phyloP scores from a whole-genome alignment of 2,329 filamentous ascomycete species.

The Pseudodiploospora longispora region DNA sequence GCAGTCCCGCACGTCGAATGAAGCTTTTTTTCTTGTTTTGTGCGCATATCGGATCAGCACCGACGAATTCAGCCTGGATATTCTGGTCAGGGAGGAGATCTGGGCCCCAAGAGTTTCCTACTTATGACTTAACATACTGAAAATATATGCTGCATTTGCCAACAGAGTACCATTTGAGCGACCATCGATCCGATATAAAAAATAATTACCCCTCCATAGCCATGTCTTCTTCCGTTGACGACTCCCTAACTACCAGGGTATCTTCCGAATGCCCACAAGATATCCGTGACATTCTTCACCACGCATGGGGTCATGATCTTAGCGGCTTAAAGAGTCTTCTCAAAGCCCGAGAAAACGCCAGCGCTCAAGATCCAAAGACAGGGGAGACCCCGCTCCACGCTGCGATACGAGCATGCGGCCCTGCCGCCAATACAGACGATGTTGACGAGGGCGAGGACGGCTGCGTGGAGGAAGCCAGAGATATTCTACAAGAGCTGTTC shows the following conservation, averaged over 20 bases:
- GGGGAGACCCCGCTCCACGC: conserved; percentile 85
- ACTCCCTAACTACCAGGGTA: conserved; percentile 46
- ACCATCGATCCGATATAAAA: neutral
- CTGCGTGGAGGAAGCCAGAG: conserved; percentile 51
- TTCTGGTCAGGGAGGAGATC: no score
- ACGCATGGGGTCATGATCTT: conserved; percentile 54
- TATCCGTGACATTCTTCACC: conserved; percentile 42
- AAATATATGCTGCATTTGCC: no score
- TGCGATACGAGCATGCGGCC: conserved; percentile 69
- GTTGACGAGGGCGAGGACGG: conserved; percentile 28
- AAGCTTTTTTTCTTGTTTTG: no score
- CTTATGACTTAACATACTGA: no score
- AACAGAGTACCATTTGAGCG: no score
- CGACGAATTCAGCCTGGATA: no score
- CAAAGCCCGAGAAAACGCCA: conserved; percentile 54
- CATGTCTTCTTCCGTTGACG: conserved; percentile 30
- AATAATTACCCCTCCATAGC: neutral
- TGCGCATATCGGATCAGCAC: no score
- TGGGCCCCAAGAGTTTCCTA: no score
- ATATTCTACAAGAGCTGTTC: conserved; percentile 68
- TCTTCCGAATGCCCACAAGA: conserved; percentile 43
- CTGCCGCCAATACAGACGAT: conserved; percentile 18
- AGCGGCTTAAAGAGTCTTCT: conserved; percentile 62
- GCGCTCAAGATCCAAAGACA: conserved; percentile 75
- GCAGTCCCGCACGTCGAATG: no score